Base-by-base conservation (phyloP, 768 basidiomycete genomes). In the Kwoniella europaea region DNA sequence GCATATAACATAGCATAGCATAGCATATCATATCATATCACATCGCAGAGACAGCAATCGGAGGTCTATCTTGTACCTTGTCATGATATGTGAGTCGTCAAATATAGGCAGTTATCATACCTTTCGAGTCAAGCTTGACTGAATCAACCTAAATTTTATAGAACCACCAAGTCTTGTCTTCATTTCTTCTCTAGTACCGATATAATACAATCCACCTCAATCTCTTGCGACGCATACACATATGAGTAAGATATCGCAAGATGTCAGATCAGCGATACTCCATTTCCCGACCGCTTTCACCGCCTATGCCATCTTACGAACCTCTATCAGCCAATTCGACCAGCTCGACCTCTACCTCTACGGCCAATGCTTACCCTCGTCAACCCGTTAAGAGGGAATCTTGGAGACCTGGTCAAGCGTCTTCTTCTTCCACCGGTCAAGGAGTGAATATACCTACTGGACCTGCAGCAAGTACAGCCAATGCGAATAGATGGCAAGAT, bases 331-430 rank as follows among this genome's bases (percentile, higher is more conserved):
- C 59, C 18, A 50, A 50, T 18, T 50, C 35, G 29, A 13, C 59
- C 18, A 50, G 10, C 46, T 50, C 35, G 53, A 56, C 4, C 54
- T 56, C n/a, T 16, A 13, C 59, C 46, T 35, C 68, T 46, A 22
- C 35, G 16, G 18, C 53, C 53, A 18, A 22, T 27, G 20, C 67
- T 3, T 63, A 43, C 22, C 52, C 56, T 6, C 35, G 57, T 2
- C 65, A 56, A 13, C 59, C 68, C 12, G 53, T 75, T 4, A 79
- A 77, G 61, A 69, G 75, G 15, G 78, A 79, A 65, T 72, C 71
- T 10, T 79, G 78, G 78, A 27, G 78, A 42, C 78, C 78, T 44
- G 68, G 67, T 22, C 68, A 67, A 63, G 42, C 42, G 3, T 46
- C 63, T 13, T 56, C 67, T 9, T 63, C 71, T 5, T 44, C 68